Conservation (phyloP, 2,329 filamentous ascomycete genomes). For the Cladophialophora immunda region DNA sequence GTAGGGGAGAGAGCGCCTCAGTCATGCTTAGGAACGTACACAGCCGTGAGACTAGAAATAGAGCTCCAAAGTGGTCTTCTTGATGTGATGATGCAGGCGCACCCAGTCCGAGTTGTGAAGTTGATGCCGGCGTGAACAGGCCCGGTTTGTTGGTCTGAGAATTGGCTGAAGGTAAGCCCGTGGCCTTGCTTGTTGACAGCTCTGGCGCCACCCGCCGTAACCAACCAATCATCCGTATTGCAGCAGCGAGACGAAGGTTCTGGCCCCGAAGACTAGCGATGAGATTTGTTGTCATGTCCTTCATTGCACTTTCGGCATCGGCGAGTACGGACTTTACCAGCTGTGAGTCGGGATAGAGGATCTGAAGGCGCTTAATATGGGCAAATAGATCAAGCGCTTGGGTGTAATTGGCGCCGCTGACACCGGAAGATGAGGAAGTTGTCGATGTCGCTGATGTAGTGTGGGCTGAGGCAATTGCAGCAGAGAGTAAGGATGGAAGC, state of each 20-base stretch:
- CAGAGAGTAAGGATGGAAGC: slow-evolving; percentile 83
- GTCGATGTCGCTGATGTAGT: slow-evolving; percentile 45
- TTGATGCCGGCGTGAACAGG: slow-evolving; percentile 29
- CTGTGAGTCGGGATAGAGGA: slow-evolving; percentile 80
- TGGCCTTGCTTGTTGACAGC: slow-evolving; percentile 58
- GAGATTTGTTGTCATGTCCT: slow-evolving; percentile 84
- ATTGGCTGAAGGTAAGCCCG: neutral
- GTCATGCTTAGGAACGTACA: slow-evolving; percentile 81
- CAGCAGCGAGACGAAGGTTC: slow-evolving; percentile 84
- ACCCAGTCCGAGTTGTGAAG: slow-evolving; percentile 22
- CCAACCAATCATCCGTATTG: slow-evolving; percentile 91
- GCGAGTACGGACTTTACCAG: slow-evolving; percentile 75
- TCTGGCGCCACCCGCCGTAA: slow-evolving; percentile 86
- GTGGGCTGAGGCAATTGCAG: slow-evolving; percentile 64
- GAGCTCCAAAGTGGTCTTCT: slow-evolving; percentile 77
- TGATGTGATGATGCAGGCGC: slow-evolving; percentile 42
- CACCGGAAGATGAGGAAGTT: slow-evolving; percentile 48
- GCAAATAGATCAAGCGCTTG: slow-evolving; percentile 89
- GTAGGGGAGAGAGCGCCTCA: slow-evolving; percentile 82
- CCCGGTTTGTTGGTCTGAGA: slow-evolving; percentile 28
- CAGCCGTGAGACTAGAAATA: slow-evolving; percentile 88
- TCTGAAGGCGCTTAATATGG: slow-evolving; percentile 87
- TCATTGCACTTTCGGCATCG: slow-evolving; percentile 88
- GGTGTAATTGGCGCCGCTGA: slow-evolving; percentile 75
- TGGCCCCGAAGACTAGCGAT: slow-evolving; percentile 75